These are phyloP conservation scores for Boletus vinaceobasis DNA, from an alignment of 768 basidiomycete species.

Conservation along the genomic window DNA sequence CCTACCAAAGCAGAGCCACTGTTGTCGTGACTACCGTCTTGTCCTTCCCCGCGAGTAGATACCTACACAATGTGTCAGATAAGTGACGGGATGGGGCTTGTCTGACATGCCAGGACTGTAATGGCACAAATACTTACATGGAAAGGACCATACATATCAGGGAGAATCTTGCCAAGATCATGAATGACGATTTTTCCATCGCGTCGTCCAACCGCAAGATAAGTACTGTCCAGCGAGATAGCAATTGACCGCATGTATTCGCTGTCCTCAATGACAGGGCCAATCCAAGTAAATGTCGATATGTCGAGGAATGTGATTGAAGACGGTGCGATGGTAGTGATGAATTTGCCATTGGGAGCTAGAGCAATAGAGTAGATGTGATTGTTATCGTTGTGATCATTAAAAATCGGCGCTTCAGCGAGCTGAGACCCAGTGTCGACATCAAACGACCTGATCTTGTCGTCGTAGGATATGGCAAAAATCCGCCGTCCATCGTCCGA, in stretches of 20 bases:
- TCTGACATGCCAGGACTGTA: not conserved
- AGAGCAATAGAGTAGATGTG: not conserved
- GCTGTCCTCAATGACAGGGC: not conserved
- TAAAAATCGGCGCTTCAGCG: not conserved
- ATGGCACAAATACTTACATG: not conserved
- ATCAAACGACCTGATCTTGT: not conserved
- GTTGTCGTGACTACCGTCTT: too few species aligned
- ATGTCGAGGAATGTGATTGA: not conserved
- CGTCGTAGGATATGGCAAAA: not conserved
- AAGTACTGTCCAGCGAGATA: not conserved
- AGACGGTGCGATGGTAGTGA: not conserved
- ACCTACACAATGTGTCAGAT: not conserved
- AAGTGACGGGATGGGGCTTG: not conserved
- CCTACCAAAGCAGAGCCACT: too few species aligned
- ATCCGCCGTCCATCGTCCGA: not conserved
- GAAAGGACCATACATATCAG: not conserved
- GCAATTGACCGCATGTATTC: fast-evolving
- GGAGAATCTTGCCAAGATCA: not conserved
- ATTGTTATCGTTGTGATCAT: too few species aligned
- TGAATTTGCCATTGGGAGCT: not conserved
- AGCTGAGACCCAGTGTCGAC: not conserved
- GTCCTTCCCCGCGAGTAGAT: not conserved
- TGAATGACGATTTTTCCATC: not conserved
- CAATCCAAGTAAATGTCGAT: not conserved
- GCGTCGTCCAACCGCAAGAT: not conserved